Conservation (phyloP, 768 basidiomycete species). For the Kwoniella shandongensis region DNA sequence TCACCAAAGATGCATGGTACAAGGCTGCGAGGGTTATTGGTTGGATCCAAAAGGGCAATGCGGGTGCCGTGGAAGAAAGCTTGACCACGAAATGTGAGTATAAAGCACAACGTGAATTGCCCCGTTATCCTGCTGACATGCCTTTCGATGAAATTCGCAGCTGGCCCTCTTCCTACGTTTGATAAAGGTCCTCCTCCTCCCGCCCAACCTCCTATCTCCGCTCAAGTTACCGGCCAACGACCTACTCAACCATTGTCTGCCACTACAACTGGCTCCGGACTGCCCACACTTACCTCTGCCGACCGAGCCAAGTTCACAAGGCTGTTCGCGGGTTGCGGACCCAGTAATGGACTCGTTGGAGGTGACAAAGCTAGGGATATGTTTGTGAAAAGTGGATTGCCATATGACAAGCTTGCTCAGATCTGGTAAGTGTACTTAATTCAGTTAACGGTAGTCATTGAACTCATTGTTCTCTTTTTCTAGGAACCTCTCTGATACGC, state of each 20-base stretch:
- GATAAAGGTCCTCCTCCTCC: constrained; percentile 63
- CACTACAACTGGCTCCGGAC: constrained; percentile 51
- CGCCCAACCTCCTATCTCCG: constrained; percentile 52
- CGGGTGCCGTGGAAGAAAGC: constrained; percentile 62
- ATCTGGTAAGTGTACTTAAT: constrained; percentile 69
- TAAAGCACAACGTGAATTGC: too few relatives aligned
- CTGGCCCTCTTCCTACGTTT: constrained; percentile 78
- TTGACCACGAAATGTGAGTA: constrained; percentile 70
- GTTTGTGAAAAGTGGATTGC: constrained; percentile 85
- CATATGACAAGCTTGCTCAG: constrained; percentile 80
- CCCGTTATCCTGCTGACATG: neutral
- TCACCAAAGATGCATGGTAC: constrained; percentile 82
- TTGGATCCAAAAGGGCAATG: constrained; percentile 79
- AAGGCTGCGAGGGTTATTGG: constrained; percentile 87
- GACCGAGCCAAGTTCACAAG: constrained; percentile 82
- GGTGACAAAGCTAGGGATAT: constrained; percentile 85
- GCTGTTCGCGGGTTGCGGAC: constrained; percentile 72
- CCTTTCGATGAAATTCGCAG: constrained; percentile 55
- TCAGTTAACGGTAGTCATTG: neutral
- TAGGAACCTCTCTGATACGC: constrained; percentile 94
- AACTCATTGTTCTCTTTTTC: neutral
- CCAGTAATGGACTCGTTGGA: constrained; percentile 71
- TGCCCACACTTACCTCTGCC: constrained; percentile 71
- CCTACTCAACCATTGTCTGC: constrained; percentile 59
- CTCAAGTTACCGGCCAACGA: constrained; percentile 49